phyloP scores from a whole-genome alignment of 805 yeast genomes.

The Pichia gijzeniarum region DNA sequence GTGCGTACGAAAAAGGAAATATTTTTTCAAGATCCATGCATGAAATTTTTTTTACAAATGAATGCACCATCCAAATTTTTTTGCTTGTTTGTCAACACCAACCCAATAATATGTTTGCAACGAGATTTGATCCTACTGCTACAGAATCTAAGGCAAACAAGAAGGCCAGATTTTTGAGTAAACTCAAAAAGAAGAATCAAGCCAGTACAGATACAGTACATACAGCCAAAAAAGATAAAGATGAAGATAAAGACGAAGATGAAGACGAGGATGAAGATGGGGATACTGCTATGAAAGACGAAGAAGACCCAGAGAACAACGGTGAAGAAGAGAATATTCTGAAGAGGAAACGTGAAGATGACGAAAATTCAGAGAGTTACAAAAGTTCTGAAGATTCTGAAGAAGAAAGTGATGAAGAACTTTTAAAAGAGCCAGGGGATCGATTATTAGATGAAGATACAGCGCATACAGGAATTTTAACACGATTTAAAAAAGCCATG shows the following conservation, averaged over 20 bases:
- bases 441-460: conserved; percentile 15
- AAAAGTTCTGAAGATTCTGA: background rate
- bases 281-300: conserved; percentile 21
- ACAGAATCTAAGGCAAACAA: conserved; percentile 22
- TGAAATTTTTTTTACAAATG: too few species aligned
- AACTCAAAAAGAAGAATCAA: conserved; percentile 31
- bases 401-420: conserved; percentile 15
- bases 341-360: conserved; percentile 12
- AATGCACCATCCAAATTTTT: too few species aligned
- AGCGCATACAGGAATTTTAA: conserved; percentile 44
- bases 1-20: too few species aligned
- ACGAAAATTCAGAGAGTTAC: conserved; percentile 6
- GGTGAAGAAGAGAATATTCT: conserved; percentile 11
- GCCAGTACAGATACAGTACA: conserved; percentile 14
- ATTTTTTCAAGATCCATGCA: too few species aligned
- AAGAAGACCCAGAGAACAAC: conserved; percentile 27
- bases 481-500: conserved; percentile 44
- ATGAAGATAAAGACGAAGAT: conserved; percentile 16
- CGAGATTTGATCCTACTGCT: conserved; percentile 50
- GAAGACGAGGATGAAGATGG: conserved; percentile 11
- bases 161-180: conserved; percentile 29
- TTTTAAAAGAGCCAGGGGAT: background rate
- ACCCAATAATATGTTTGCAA: conserved; percentile 48
- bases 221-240: conserved; percentile 19
- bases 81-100: too few species aligned